Evolutionary conservation across 2,329 filamentous ascomycete genomes (phyloP).

Genomic region (Apiospora marii): DNA sequence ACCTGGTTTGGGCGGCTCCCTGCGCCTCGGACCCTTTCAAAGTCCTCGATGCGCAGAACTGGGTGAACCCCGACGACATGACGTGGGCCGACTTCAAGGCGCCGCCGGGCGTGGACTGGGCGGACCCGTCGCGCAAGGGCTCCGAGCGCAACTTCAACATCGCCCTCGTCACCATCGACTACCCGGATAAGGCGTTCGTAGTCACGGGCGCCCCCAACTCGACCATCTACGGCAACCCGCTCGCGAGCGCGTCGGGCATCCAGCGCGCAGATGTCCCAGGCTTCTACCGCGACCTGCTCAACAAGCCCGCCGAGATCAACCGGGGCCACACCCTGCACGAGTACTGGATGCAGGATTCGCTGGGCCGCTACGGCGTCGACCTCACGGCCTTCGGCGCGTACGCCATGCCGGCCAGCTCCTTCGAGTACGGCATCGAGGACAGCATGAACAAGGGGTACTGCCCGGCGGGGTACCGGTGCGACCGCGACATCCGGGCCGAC

Average conservation of each 20-base stretch:
- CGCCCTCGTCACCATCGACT: conserved; percentile 61
- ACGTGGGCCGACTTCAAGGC: conserved; percentile 57
- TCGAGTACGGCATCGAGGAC: conserved; percentile 59
- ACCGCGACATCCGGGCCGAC: conserved; percentile 56
- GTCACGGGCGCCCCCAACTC: conserved; percentile 54
- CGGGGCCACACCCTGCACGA: conserved; percentile 61
- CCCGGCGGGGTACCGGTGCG: conserved; percentile 51
- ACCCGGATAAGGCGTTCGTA: conserved; percentile 56
- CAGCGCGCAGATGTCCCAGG: conserved; percentile 54
- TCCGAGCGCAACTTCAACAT: conserved; percentile 62
- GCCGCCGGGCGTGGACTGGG: conserved; percentile 58
- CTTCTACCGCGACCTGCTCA: conserved; percentile 60
- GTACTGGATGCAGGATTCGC: conserved; percentile 66
- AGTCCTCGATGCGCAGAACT: conserved; percentile 58
- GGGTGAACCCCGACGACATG: conserved; percentile 63
- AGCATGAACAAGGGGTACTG: conserved; percentile 58
- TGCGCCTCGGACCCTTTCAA: conserved; percentile 51
- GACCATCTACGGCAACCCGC: conserved; percentile 59
- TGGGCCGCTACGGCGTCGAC: conserved; percentile 60
- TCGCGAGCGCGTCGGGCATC: conserved; percentile 50
- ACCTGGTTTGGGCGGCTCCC: neutral
- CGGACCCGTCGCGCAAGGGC: conserved; percentile 52
- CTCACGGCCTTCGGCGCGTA: conserved; percentile 61
- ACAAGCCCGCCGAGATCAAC: conserved; percentile 57
- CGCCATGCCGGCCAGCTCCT: conserved; percentile 54